Conservation (phyloP, 2,329 filamentous ascomycete genomes). For the Escovopsis sp. region DNA sequence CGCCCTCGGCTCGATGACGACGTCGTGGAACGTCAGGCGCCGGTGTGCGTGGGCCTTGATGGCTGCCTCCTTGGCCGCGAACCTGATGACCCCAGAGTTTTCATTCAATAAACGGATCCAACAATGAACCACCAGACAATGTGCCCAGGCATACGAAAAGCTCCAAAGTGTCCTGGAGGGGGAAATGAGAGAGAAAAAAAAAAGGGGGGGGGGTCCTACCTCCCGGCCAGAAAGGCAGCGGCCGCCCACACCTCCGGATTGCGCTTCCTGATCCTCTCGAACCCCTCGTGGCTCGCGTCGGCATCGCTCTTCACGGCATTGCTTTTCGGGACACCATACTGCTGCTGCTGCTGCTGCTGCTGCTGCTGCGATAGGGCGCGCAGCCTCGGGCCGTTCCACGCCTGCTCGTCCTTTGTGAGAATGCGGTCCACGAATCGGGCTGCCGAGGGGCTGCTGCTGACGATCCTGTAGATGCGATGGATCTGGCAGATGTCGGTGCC, state of each 20-base stretch:
- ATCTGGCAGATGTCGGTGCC: slow-evolving; percentile 71
- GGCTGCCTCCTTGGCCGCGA: slow-evolving; percentile 61
- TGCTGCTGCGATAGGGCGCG: background rate
- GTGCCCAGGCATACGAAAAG: background rate
- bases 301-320: background rate
- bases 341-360: too few species aligned
- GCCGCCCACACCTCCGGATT: slow-evolving; percentile 19
- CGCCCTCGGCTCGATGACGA: slow-evolving; percentile 28
- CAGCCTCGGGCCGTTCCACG: slow-evolving; percentile 11
- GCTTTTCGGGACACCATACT: too few species aligned
- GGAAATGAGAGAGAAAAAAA: background rate
- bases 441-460: slow-evolving; percentile 29
- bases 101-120: background rate
- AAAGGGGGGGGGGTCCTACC: too few species aligned
- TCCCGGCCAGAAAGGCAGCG: slow-evolving; percentile 21
- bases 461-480: slow-evolving; percentile 45
- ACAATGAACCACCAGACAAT: too few species aligned
- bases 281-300: background rate
- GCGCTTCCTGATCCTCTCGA: background rate
- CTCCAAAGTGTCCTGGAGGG: background rate
- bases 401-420: slow-evolving; percentile 24
- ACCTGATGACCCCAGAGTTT: slow-evolving; percentile 25
- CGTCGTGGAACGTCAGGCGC: slow-evolving; percentile 45
- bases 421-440: slow-evolving; percentile 33
- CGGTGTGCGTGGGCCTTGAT: slow-evolving; percentile 56